phyloP scores from a whole-genome alignment of 1,284 basidiomycete species.

The Erythrobasidium hasegawianum region DNA sequence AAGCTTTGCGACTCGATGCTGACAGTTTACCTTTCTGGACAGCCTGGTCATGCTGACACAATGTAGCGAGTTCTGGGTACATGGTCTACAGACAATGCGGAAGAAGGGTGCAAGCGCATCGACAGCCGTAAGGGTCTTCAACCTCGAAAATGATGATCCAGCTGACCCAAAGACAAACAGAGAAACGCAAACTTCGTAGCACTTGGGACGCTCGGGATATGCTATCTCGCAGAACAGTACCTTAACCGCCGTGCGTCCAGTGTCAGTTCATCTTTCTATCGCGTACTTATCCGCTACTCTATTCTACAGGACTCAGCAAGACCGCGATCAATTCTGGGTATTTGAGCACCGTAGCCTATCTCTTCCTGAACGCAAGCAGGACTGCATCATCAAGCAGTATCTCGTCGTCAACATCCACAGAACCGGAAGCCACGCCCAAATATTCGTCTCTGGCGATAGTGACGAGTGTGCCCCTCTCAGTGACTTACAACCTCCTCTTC shows the following conservation, averaged over 20 bases:
- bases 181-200: constrained; percentile 39
- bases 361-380: constrained; percentile 37
- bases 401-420: constrained; percentile 14
- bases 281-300: background rate
- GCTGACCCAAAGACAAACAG: constrained; percentile 1
- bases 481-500: background rate
- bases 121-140: constrained; percentile 20
- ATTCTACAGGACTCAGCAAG: constrained; percentile 3
- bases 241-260: constrained; percentile 35
- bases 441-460: constrained; percentile 34
- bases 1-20: background rate
- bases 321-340: constrained; percentile 35
- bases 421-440: constrained; percentile 5
- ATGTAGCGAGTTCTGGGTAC: constrained; percentile 19
- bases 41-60: constrained; percentile 31
- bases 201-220: constrained; percentile 30
- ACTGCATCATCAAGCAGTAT: constrained; percentile 32
- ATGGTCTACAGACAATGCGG: constrained; percentile 31
- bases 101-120: constrained; percentile 9
- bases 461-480: background rate
- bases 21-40: background rate
- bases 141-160: background rate
- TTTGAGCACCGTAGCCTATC: constrained; percentile 35
- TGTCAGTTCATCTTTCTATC: background rate
- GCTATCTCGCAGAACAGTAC: constrained; percentile 37